A percentile compares a stretch with the other conserved stretches of the same genome.
Conservation (phyloP, 208 protist genomes). For the Leptomonas seymouri region DNA sequence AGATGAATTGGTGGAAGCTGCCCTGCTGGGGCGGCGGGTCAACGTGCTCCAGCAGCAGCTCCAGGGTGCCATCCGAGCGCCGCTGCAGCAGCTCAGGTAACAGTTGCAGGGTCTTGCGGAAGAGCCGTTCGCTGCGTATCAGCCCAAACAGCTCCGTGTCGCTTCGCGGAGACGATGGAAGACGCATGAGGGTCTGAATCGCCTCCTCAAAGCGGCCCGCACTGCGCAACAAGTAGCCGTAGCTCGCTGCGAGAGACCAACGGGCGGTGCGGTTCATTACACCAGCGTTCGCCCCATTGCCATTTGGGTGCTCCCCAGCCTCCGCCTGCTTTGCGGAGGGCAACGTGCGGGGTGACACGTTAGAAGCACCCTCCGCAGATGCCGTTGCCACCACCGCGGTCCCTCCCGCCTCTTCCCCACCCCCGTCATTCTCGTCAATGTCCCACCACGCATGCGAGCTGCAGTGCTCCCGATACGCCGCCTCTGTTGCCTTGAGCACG, state of each 20-base stretch:
- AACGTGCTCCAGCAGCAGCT: slow-evolving; percentile 56
- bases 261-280: slow-evolving; percentile 35
- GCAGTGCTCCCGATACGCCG: slow-evolving; percentile 37
- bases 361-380: neutral
- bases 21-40: slow-evolving; percentile 5
- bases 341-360: neutral
- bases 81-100: slow-evolving; percentile 64
- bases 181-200: slow-evolving; percentile 57
- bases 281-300: neutral
- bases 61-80: slow-evolving; percentile 47
- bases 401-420: neutral
- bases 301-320: neutral
- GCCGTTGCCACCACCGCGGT: neutral
- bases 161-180: slow-evolving; percentile 37
- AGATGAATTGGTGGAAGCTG: neutral
- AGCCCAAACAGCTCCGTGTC: slow-evolving; percentile 30
- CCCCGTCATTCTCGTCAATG: slow-evolving; percentile 5
- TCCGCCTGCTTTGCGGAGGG: neutral
- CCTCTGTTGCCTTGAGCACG: slow-evolving; percentile 47
- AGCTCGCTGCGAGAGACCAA: slow-evolving; percentile 51
- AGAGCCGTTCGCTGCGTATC: slow-evolving; percentile 34
- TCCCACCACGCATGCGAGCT: slow-evolving; percentile 25
- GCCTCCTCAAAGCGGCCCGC: slow-evolving; percentile 56
- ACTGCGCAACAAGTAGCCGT: slow-evolving; percentile 55
- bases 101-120: slow-evolving; percentile 40